A percentile compares a stretch with the other conserved stretches of the same genome.
These are phyloP conservation scores for Blastobotrys elegans DNA, from an alignment of 1,139 yeast species.

Conservation along the genomic window DNA sequence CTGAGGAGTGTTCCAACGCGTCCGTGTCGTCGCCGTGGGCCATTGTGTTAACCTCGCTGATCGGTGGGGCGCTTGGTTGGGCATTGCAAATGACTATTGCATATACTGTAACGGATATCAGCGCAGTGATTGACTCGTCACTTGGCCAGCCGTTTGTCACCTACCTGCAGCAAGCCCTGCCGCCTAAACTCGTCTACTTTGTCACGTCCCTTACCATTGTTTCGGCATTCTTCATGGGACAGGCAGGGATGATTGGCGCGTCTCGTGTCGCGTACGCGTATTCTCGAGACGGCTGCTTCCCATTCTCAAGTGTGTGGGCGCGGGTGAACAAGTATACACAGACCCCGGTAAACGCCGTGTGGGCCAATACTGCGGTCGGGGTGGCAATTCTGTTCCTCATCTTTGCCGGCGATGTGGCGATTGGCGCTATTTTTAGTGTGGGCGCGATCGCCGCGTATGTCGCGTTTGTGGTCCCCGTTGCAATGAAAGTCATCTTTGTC, in stretches of 20 bases:
- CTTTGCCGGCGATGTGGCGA: conserved; percentile 65
- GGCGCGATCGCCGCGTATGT: conserved; percentile 72
- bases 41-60: conserved; percentile 56
- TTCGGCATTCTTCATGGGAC: conserved; percentile 62
- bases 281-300: conserved; percentile 67
- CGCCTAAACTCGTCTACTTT: conserved; percentile 43
- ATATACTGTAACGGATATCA: conserved; percentile 54
- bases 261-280: conserved; percentile 67
- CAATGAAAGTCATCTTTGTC: conserved; percentile 52
- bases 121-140: conserved; percentile 47
- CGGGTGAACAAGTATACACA: conserved; percentile 50
- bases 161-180: conserved; percentile 49
- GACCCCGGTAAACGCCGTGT: conserved; percentile 68
- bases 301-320: conserved; percentile 51
- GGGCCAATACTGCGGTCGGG: conserved; percentile 57
- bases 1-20: conserved; percentile 69
- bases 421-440: conserved; percentile 71
- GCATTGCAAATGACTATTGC: conserved; percentile 61
- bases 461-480: conserved; percentile 64
- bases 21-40: conserved; percentile 62
- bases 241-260: conserved; percentile 66
- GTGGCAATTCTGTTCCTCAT: conserved; percentile 52
- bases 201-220: conserved; percentile 58
- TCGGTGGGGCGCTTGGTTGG: conserved; percentile 61
- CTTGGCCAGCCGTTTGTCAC: conserved; percentile 66